Evolutionary conservation across 2,329 filamentous ascomycete genomes (phyloP), one percentile per base, ranked within the genome.

Genomic region (Diaporthe ilicicola): DNA sequence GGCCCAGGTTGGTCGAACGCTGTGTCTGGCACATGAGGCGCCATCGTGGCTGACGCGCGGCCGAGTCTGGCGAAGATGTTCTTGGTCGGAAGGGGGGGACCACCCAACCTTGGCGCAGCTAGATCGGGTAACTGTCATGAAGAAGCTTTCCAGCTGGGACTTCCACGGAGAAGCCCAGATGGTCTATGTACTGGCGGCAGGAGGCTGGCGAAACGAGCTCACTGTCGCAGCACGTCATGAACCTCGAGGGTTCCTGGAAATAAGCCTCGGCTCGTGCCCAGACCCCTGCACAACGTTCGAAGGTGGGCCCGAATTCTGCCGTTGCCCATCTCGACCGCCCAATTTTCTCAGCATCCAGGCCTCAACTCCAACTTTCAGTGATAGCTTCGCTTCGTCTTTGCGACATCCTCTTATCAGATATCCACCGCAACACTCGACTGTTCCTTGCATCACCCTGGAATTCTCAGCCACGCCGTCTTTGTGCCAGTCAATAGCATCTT

Each of bases 241-340:
- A 50, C n/a, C 34, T 53, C 64, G 42, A 19, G 37, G 24, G 27
- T 64, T 46, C 22, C n/a, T 55, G 44, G n/a, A 29, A 24, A 22
- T 46, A 50, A 62, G 42, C 71, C 71, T 73, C 69, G 71, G 71
- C 44, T 71, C n/a, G 22, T 22, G n/a, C 67, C 1, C 62, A 55
- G 1, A 19, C 66, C 42, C 71, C 44, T 70, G 68, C 27, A 12
- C 34, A 59, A 34, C 9, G 67, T 59, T 29, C 39, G 66, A 64
- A 69, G 53, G 46, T 56, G 54, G 32, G 19, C 50, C 44, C 22
- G 22, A 37, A 19, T 73, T 74, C 72, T 74, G 72, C 72, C 72
- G 27, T n/a, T 24, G 19, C 17, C n/a, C 22, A 66, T 34, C 24
- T 54, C 65, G 50, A 74, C 73, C 73, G 73, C 73, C 73, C 66